These are phyloP conservation scores for Agastache rugosa DNA, from an alignment of 257 asterid genomes.

Conservation along the genomic window DNA sequence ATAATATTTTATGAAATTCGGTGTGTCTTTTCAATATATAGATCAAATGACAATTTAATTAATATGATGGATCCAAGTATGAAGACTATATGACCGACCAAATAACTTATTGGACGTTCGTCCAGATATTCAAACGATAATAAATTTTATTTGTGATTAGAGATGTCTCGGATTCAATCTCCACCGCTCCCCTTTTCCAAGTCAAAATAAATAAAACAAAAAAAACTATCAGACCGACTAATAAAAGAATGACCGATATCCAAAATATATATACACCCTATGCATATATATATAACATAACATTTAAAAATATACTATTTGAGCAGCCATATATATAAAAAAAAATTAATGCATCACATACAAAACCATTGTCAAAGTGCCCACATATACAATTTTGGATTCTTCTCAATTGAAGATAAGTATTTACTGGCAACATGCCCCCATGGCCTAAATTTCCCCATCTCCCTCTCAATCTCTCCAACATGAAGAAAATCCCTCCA, in stretches of 20 bases:
- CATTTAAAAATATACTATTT: background rate
- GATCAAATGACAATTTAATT: too few species aligned
- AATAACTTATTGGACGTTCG: too few species aligned
- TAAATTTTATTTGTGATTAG: too few species aligned
- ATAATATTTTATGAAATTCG: too few species aligned
- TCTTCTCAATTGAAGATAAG: constrained; percentile 41
- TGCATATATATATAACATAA: background rate
- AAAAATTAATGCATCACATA: background rate
- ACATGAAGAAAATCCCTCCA: constrained; percentile 19
- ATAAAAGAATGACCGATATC: background rate
- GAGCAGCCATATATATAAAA: constrained; percentile 30
- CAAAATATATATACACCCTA: background rate
- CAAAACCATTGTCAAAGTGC: constrained; percentile 42
- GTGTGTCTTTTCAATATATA: too few species aligned
- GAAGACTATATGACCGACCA: too few species aligned
- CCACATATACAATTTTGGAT: constrained; percentile 29
- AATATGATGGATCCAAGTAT: too few species aligned
- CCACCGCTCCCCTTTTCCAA: too few species aligned
- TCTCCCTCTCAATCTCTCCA: background rate
- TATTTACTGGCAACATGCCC: constrained; percentile 29
- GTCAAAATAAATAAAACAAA: too few species aligned
- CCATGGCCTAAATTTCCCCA: constrained; percentile 19
- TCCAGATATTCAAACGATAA: too few species aligned
- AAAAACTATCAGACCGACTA: too few species aligned
- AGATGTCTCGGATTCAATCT: too few species aligned